Evolutionary conservation across 768 basidiomycete species (phyloP).

Genomic region (Lactarius indigo): DNA sequence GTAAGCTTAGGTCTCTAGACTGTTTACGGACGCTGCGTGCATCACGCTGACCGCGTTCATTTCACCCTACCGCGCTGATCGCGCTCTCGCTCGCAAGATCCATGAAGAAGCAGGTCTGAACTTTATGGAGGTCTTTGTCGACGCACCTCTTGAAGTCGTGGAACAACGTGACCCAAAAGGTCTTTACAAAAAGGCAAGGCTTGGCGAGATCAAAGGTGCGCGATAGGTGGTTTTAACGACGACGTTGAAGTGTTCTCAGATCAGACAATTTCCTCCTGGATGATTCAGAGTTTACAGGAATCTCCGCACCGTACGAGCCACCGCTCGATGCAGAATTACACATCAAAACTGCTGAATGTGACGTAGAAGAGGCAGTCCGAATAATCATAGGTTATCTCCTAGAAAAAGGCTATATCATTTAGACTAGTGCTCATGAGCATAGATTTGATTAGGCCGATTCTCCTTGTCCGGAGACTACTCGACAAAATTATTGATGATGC

Average conservation of each 20-base stretch:
- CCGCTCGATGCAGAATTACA: constrained; percentile 86
- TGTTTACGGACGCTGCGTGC: constrained; percentile 86
- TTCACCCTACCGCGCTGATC: constrained; percentile 92
- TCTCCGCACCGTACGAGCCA: constrained; percentile 94
- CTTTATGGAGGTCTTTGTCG: constrained; percentile 93
- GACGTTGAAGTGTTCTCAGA: neutral
- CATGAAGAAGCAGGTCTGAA: constrained; percentile 70
- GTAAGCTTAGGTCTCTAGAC: constrained; percentile 75
- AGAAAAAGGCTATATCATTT: constrained; percentile 44
- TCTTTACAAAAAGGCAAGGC: constrained; percentile 92
- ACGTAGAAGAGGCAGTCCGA: constrained; percentile 74
- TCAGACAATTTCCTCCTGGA: neutral
- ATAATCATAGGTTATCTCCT: constrained; percentile 77
- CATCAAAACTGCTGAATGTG: constrained; percentile 79
- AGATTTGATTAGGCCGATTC: neutral
- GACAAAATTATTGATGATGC: constrained; percentile 1
- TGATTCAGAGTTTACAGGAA: constrained; percentile 90
- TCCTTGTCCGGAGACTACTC: neutral
- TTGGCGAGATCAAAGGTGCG: constrained; percentile 92
- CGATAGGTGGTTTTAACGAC: neutral
- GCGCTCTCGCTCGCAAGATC: constrained; percentile 74
- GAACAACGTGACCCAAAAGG: constrained; percentile 97
- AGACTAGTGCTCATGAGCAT: constrained; percentile 8
- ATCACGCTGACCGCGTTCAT: constrained; percentile 95
- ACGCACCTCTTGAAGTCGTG: constrained; percentile 84